Base-by-base conservation (phyloP, 495 filamentous ascomycete species). In the Xylaria sp. region DNA sequence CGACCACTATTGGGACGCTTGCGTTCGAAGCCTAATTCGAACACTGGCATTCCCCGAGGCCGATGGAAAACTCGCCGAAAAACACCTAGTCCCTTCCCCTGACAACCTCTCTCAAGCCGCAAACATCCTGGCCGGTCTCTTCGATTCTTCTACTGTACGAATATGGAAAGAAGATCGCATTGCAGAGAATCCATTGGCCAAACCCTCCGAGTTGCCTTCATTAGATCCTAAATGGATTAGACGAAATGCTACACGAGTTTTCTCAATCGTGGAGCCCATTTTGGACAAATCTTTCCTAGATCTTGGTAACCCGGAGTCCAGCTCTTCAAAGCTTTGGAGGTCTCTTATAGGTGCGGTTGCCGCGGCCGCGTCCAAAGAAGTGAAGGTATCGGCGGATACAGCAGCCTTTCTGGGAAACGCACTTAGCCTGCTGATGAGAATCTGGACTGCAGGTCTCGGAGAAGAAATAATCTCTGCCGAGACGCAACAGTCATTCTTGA, bases 161-260 rank as follows among this genome's bases (percentile, higher is more conserved):
- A 71, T 87, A 15, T 99, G 95, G 95, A 88, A 84, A 41, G 91
- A 91, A 62, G 88, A 90, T 55, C 88, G 89, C 43, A 89, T 92
- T 9, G 85, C 90, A 62, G 88, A 91, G 31, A 83, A 68, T 17
- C 80, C 84, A 3, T 80, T 79, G 57, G 82, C 94, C 44, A 86
- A 86, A 46, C 81, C 89, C 0, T 90, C 90, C 37, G 93, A 97
- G 72, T 82, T 99, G 19, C 93, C 93, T 19, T 79, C 88, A 3
- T 79, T 97, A 15, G 93, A 98, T 77, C 84, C 92, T 11, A 93
- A 90, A 83, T 99, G 96, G 96, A 82, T 97, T n/a, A 89, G 95
- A 70, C 89, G 87, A 64, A 91, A 91, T 72, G 82, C 90, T 8
- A 72, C 77, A 0, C 82, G 79, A 31, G 84, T 98, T 2, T 82